Percentiles rank a stretch among this genome's conserved stretches.
phyloP scores from a whole-genome alignment of 495 filamentous ascomycete genomes.

The Cryomyces antarcticus region DNA sequence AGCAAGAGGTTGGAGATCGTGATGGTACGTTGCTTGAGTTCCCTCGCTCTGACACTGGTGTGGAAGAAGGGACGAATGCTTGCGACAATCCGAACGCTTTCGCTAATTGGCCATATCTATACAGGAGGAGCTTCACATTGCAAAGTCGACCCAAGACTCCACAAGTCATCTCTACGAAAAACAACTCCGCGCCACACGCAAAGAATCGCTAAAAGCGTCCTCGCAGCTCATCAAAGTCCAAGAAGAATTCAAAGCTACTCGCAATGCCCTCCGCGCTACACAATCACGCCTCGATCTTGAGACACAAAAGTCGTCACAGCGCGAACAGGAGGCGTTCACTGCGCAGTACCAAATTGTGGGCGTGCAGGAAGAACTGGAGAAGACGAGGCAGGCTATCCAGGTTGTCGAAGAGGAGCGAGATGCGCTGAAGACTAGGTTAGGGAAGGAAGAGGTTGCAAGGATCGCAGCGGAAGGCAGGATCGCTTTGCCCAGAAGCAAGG shows the following conservation, averaged over 20 bases:
- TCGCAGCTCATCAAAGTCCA: constrained; percentile 58
- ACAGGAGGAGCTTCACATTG: constrained; percentile 53
- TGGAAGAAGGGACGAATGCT: not conserved
- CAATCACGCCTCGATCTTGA: constrained; percentile 33
- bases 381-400: constrained; percentile 38
- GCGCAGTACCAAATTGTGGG: constrained; percentile 52
- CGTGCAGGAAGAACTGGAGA: constrained; percentile 52
- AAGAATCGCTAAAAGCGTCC: constrained; percentile 68
- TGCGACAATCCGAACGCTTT: not conserved
- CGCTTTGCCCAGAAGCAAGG: constrained; percentile 27
- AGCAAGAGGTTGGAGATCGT: constrained; percentile 58
- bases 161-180: constrained; percentile 64
- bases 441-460: constrained; percentile 35
- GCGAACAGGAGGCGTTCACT: constrained; percentile 60
- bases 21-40: constrained; percentile 29
- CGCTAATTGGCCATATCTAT: not conserved
- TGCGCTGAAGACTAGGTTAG: constrained; percentile 39
- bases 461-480: constrained; percentile 44
- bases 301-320: constrained; percentile 22
- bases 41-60: not conserved
- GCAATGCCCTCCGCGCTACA: constrained; percentile 29
- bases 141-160: constrained; percentile 56
- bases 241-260: constrained; percentile 56
- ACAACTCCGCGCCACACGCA: constrained; percentile 59
- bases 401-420: constrained; percentile 52